A percentile compares a stretch with the other conserved stretches of the same genome.
Conservation (phyloP, 768 basidiomycete species). For the Chlorophyllum brunneum region DNA sequence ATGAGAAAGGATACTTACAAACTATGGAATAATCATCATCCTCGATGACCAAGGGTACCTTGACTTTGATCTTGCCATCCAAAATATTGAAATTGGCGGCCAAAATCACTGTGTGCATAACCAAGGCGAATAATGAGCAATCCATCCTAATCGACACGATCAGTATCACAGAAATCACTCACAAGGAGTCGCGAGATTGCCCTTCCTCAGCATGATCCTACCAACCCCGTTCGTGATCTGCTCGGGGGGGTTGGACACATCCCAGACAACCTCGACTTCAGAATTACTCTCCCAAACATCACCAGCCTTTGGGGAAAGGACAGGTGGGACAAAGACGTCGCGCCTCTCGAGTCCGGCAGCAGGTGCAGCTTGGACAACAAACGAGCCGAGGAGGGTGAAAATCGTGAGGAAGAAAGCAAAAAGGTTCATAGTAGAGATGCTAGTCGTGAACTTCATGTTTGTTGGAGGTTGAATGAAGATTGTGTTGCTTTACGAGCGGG, state of each 20-base stretch:
- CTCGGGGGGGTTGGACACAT: conserved; percentile 34
- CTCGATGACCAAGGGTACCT: conserved; percentile 30
- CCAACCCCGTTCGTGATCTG: conserved; percentile 48
- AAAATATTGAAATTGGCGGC: conserved; percentile 35
- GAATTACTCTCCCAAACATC: conserved; percentile 39
- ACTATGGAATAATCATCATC: conserved; percentile 34
- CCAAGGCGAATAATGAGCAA: conserved; percentile 3
- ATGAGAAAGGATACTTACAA: conserved; percentile 27
- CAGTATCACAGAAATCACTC: conserved; percentile 2
- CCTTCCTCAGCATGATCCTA: conserved; percentile 37
- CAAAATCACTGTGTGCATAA: conserved; percentile 22
- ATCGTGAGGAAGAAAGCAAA: conserved; percentile 9
- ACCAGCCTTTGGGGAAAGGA: conserved; percentile 31
- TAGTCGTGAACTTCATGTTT: conserved; percentile 10
- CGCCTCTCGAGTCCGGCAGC: conserved; percentile 23
- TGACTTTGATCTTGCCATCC: conserved; percentile 27
- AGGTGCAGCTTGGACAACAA: conserved; percentile 20
- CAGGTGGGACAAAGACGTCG: conserved; percentile 46
- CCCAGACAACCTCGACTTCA: conserved; percentile 42
- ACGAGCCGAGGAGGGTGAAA: conserved; percentile 13
- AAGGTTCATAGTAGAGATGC: conserved; percentile 2
- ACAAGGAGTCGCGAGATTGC: conserved; percentile 27
- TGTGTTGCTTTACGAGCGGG: neutral
- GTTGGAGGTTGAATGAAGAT: neutral
- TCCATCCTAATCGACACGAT: neutral